Evolutionary conservation across 2,329 filamentous ascomycete genomes (phyloP), one percentile per base, ranked within the genome.

Genomic region (Ophiosphaerella narmari): DNA sequence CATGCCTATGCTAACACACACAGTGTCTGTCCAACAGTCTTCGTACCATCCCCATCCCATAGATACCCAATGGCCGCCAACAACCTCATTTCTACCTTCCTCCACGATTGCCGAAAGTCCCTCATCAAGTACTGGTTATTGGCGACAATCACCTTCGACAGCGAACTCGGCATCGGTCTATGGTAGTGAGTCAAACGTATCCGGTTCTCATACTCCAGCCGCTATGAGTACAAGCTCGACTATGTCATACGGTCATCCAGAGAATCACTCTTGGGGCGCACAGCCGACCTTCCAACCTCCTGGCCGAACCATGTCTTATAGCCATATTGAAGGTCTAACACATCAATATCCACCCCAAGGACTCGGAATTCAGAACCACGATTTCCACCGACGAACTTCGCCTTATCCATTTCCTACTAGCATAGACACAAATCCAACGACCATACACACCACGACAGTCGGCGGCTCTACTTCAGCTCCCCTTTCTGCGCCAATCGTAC

Each of bases 221-320:
- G 66, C 71, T 16, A 69, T 72, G 64, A 70, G 66, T 44, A 63
- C 65, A 21, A 65, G 63, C 49, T 70, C 70, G n/a, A 68, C 66
- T 23, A 68, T 72, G 64, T 69, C 68, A 16, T 70, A 70, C 35
- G 66, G 56, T 24, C 67, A 65, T 37, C 64, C 62, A 42, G 70
- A 72, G 14, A 50, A 41, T n/a, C 68, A 66, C 16, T 50, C 55
- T 33, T 71, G 68, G 69, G 49, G 48, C 7, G 60, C 57, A 29
- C 60, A 67, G 43, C 57, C 62, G 24, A 48, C 56, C 12, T 66
- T 70, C 12, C 67, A 70, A 36, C 63, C 66, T 4, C 70, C 70
- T 4, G 60, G 67, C 21, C 58, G 71, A 46, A 73, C 71, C 6
- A 74, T 75, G 71, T 75, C 72, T 0, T 75, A 73, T 39, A 69